Conservation (phyloP, 768 basidiomycete species). For the Rhizopogon sp. region DNA sequence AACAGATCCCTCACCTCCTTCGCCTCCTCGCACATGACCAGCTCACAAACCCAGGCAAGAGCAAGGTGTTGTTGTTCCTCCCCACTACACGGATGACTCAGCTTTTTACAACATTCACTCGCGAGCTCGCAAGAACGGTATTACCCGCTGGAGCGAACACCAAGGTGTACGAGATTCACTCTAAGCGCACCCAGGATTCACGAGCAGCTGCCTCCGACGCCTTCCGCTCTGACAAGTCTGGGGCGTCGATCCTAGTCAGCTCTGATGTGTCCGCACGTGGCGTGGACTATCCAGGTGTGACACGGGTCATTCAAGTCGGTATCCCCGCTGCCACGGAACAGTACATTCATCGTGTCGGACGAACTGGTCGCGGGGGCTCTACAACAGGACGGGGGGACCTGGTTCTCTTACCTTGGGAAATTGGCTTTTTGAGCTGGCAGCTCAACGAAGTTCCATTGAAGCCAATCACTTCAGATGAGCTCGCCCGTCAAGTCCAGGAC, state of each 20-base stretch:
- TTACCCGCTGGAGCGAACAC: conserved; percentile 52
- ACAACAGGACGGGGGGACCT: conserved; percentile 69
- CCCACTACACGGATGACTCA: conserved; percentile 83
- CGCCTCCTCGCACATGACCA: conserved; percentile 87
- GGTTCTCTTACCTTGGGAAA: conserved; percentile 76
- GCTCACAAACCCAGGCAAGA: conserved; percentile 54
- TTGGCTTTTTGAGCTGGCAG: conserved; percentile 56
- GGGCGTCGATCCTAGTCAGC: conserved; percentile 64
- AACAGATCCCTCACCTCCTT: conserved; percentile 77
- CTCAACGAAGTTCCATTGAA: conserved; percentile 69
- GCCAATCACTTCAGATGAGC: conserved; percentile 43
- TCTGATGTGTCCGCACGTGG: conserved; percentile 89
- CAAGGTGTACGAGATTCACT: conserved; percentile 76
- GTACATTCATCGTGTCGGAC: conserved; percentile 83
- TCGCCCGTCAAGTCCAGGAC: conserved; percentile 38
- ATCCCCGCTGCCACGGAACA: conserved; percentile 62
- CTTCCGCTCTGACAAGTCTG: conserved; percentile 41
- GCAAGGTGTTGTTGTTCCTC: conserved; percentile 81
- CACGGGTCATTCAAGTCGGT: conserved; percentile 89
- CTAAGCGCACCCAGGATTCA: conserved; percentile 55
- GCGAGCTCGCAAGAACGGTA: conserved; percentile 34
- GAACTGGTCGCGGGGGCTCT: conserved; percentile 69
- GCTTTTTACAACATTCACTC: conserved; percentile 62
- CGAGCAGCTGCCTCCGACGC: conserved; percentile 52
- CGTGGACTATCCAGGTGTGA: conserved; percentile 85